phyloP scores from a whole-genome alignment of 2,329 filamentous ascomycete species.

The Calonectria crousiana region DNA sequence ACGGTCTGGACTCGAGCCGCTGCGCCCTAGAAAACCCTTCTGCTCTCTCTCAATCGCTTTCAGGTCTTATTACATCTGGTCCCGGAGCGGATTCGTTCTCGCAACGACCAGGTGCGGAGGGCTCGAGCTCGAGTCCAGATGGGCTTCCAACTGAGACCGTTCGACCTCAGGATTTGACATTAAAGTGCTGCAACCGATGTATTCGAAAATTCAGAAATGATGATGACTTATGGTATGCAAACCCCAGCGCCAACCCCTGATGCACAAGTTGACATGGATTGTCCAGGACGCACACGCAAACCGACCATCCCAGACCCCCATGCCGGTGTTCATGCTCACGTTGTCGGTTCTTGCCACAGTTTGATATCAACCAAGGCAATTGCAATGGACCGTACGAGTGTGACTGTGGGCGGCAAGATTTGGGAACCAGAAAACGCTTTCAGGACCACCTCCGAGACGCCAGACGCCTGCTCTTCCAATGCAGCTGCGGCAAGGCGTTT shows the following conservation, averaged over 20 bases:
- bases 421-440: background rate
- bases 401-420: background rate
- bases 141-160: background rate
- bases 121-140: background rate
- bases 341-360: background rate
- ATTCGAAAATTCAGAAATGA: background rate
- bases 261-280: background rate
- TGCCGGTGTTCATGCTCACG: background rate
- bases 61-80: background rate
- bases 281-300: background rate
- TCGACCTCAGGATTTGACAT: background rate
- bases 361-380: background rate
- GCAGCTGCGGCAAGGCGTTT: slow-evolving; percentile 6
- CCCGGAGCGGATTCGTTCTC: background rate
- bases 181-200: background rate
- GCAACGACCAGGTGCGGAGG: no score
- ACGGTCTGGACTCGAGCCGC: background rate
- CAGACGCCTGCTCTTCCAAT: background rate
- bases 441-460: background rate
- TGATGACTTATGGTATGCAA: background rate
- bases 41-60: background rate
- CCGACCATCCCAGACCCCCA: background rate
- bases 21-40: background rate
- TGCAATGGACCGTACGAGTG: slow-evolving; percentile 6
- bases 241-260: background rate